These are phyloP conservation scores for Aaosphaeria arxii DNA, from an alignment of 2,329 filamentous ascomycete genomes.

Conservation along the genomic window DNA sequence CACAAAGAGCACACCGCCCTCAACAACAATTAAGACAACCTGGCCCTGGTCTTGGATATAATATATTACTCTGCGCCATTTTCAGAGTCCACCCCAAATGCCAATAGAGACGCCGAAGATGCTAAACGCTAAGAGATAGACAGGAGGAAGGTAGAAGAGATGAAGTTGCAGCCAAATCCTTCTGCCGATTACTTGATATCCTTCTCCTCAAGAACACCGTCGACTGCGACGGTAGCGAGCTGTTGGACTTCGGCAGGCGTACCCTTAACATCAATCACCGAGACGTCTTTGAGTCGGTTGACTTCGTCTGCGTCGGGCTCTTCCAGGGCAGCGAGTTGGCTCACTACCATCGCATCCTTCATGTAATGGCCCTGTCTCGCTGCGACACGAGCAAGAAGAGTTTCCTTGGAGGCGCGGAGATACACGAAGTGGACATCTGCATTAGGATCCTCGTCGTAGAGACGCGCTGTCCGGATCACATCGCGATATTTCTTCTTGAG, in stretches of 20 bases:
- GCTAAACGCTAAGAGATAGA: slow-evolving; percentile 14
- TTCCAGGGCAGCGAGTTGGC: slow-evolving; percentile 87
- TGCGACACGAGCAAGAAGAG: slow-evolving; percentile 72
- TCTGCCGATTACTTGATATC: not conserved
- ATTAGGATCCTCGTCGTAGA: slow-evolving; percentile 45
- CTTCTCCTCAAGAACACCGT: slow-evolving; percentile 27
- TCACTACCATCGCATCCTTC: slow-evolving; percentile 92
- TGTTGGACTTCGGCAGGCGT: slow-evolving; percentile 38
- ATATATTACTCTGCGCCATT: slow-evolving; percentile 19
- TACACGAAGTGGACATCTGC: slow-evolving; percentile 81
- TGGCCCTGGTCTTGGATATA: slow-evolving; percentile 13
- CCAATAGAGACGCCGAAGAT: slow-evolving; percentile 12
- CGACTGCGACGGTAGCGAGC: slow-evolving; percentile 39
- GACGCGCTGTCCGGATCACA: slow-evolving; percentile 49
- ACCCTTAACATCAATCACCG: slow-evolving; percentile 46
- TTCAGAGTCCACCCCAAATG: slow-evolving; percentile 7
- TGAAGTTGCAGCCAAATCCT: not conserved
- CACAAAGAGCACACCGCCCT: too few species aligned
- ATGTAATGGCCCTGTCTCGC: slow-evolving; percentile 85
- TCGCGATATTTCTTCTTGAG: slow-evolving; percentile 97
- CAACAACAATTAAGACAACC: too few species aligned
- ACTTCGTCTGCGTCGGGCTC: slow-evolving; percentile 68
- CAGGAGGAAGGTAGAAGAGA: too few species aligned
- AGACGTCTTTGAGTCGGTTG: slow-evolving; percentile 42
- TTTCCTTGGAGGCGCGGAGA: slow-evolving; percentile 72